phyloP scores from a whole-genome alignment of 1,139 yeast genomes.

The Blastobotrys capitulatus region DNA sequence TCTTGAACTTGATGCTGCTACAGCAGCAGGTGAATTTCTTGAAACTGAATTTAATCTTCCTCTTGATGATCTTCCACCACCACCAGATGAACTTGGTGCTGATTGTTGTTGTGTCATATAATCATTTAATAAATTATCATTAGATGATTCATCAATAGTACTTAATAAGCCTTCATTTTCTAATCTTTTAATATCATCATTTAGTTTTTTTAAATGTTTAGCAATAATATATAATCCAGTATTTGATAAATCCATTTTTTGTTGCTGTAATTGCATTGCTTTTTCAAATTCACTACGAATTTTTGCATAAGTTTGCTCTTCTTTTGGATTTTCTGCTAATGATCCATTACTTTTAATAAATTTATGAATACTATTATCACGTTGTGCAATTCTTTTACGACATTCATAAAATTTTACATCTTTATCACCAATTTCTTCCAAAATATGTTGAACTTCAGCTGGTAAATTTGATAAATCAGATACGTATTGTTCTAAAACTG shows the following conservation, averaged over 20 bases:
- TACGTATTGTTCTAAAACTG: conserved; percentile 67
- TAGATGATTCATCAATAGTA: conserved; percentile 16
- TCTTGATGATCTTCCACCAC: no score
- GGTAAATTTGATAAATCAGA: conserved; percentile 81
- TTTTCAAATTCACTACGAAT: conserved; percentile 64
- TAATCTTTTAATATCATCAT: conserved; percentile 67
- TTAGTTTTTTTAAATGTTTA: conserved; percentile 67
- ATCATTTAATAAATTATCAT: no score
- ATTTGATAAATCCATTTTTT: conserved; percentile 73
- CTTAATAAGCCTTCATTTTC: conserved; percentile 79
- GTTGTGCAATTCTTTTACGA: conserved; percentile 59
- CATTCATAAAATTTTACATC: conserved; percentile 65
- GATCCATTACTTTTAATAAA: conserved; percentile 82
- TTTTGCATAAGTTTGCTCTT: conserved; percentile 57
- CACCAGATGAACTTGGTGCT: no score
- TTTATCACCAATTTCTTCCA: conserved; percentile 71
- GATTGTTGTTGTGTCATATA: no score
- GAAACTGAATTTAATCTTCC: background rate
- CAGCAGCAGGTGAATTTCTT: conserved; percentile 1
- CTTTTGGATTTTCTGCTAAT: conserved; percentile 75
- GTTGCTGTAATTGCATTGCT: conserved; percentile 61
- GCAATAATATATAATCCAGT: conserved; percentile 74
- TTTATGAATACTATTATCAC: conserved; percentile 77
- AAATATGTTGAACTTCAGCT: conserved; percentile 74
- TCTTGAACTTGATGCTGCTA: background rate